Evolutionary conservation across 1,139 yeast genomes (phyloP), one percentile per base, ranked within the genome.

Genomic region (Debaryomyces fabryi): DNA sequence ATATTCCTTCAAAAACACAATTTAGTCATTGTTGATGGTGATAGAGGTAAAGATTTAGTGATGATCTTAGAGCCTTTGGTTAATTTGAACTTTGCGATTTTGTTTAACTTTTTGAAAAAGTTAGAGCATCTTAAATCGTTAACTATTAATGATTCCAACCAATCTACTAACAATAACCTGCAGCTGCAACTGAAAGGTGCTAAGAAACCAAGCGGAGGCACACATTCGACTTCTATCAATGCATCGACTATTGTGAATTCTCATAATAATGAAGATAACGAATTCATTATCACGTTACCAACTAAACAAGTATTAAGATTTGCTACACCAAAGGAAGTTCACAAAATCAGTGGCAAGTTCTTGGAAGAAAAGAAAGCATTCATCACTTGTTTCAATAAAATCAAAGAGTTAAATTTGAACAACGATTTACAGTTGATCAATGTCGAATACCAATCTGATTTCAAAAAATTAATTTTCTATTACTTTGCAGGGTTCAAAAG

Each of bases 361-460:
- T 61, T 74, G 48, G 79, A 75, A 58, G 81, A 76, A 50, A 74
- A 73, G 57, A 74, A 73, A 52, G 79, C 80, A 12, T 76, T 74
- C 52, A 63, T 71, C 16, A 74, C 79, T 2, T 75, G 80, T 55
- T 69, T 58, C 53, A 72, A 72, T 54, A 76, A 76, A 54, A 75
- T 76, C 44, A 73, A 74, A 50, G 81, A 76, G 54, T 61, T 75
- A 49, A 68, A 71, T 41, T 64, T 76, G 49, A 67, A 71, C 47
- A 59, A 68, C 33, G 69, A 71, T 52, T 68, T 79, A 49, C 79
- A 78, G 54, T 68, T 76, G 50, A 79, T 82, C 50, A 82, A 89
- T 63, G 95, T 96, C 1, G 99, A 93, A 69, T 93, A 90, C 65
- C 99, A 93, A 68, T 90, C 91, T 76, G 99, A 95, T 66, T 85